phyloP scores from a whole-genome alignment of 176 grass and related monocot genomes.

The Hordeum vulgare region DNA sequence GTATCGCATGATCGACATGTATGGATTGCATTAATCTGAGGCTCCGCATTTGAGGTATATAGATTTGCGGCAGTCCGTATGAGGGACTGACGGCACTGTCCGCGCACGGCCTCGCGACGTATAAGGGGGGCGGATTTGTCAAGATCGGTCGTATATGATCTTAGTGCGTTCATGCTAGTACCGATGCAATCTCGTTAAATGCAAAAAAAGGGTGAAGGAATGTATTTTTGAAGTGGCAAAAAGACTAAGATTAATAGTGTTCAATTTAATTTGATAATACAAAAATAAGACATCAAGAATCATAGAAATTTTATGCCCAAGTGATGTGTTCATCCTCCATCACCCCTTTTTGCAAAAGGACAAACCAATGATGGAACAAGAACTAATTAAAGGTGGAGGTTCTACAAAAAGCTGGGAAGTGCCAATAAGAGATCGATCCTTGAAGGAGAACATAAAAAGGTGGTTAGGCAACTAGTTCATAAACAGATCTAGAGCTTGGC shows the following conservation, averaged over 20 bases:
- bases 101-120: too few relatives aligned
- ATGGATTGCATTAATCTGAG: too few relatives aligned
- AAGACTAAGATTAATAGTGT: not conserved
- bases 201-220: not conserved
- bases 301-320: not conserved
- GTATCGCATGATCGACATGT: too few relatives aligned
- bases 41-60: too few relatives aligned
- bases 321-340: not conserved
- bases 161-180: not conserved
- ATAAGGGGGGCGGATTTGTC: too few relatives aligned
- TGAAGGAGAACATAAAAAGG: conserved; percentile 6
- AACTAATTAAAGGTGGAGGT: conserved; percentile 10
- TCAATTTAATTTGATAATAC: not conserved
- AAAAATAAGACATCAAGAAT: not conserved
- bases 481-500: conserved; percentile 35
- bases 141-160: too few relatives aligned
- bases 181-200: not conserved
- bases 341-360: not conserved
- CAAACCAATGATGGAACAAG: not conserved
- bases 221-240: not conserved
- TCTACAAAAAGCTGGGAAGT: not conserved
- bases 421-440: conserved; percentile 3
- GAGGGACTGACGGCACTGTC: too few relatives aligned
- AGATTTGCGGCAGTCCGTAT: too few relatives aligned
- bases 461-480: conserved; percentile 25